A percentile compares a stretch with the other conserved stretches of the same genome.
Evolutionary conservation across 352 stramenopile genomes (phyloP).

Genomic region (Pythium sukuiense): DNA sequence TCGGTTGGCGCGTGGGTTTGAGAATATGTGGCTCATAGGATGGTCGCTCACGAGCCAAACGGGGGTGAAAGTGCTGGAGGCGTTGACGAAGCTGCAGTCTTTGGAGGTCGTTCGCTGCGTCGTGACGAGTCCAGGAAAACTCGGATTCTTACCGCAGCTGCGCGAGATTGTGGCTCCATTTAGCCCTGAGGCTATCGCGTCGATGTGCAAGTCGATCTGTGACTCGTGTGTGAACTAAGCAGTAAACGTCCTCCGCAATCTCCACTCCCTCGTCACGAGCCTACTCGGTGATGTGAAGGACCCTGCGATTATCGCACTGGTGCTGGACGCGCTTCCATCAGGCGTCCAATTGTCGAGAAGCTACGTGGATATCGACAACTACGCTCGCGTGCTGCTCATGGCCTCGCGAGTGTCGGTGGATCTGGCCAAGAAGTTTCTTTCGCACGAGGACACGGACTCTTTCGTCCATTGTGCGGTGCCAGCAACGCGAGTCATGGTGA

Average conservation of each 20-base stretch:
- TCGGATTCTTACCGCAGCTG: neutral
- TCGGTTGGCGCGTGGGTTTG: neutral
- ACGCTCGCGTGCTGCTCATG: neutral
- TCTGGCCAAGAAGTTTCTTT: neutral
- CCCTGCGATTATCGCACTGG: neutral
- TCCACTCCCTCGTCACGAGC: neutral
- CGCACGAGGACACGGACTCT: neutral
- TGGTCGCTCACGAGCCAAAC: neutral
- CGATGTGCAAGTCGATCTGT: neutral
- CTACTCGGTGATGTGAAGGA: neutral
- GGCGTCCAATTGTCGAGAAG: neutral
- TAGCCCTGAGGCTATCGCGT: neutral
- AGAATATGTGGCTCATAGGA: neutral
- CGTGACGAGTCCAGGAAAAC: neutral
- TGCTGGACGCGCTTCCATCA: neutral
- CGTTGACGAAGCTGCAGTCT: neutral
- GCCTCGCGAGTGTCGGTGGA: neutral
- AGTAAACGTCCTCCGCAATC: neutral
- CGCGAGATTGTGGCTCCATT: neutral
- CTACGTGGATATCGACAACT: neutral
- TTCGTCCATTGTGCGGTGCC: neutral
- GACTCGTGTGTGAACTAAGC: neutral
- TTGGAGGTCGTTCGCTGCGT: neutral
- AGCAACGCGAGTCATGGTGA: neutral
- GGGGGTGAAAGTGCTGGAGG: slow-evolving; percentile 5